These are phyloP conservation scores for Tetracentron sinense DNA, from an alignment of 164 flowering plant species.

Conservation along the genomic window DNA sequence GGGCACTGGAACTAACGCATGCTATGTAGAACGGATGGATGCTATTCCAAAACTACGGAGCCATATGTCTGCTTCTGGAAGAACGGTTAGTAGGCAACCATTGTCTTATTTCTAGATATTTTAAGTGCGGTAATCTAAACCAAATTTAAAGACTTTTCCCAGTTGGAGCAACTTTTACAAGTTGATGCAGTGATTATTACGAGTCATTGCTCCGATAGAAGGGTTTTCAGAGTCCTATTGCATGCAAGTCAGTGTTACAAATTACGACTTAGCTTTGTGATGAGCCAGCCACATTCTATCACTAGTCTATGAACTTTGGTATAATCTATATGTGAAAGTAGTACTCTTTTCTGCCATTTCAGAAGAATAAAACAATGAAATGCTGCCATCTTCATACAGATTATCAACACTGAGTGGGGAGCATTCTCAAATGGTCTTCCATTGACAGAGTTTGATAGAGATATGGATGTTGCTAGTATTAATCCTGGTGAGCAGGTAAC, in stretches of 20 bases:
- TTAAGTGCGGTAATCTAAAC: not conserved
- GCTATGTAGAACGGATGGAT: conserved; percentile 66
- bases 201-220: not conserved
- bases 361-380: not conserved
- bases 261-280: not conserved
- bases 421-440: conserved; percentile 79
- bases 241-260: too few species aligned
- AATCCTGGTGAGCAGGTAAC: conserved; percentile 89
- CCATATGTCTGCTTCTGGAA: conserved; percentile 37
- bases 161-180: not conserved
- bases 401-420: conserved; percentile 91
- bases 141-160: not conserved
- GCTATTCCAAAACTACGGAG: conserved; percentile 60
- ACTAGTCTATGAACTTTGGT: not conserved
- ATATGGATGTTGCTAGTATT: conserved; percentile 81
- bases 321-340: not conserved
- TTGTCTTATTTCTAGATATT: conserved; percentile 3
- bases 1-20: conserved; percentile 97
- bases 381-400: conserved; percentile 31
- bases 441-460: conserved; percentile 61
- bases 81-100: conserved; percentile 41
- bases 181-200: not conserved
- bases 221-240: too few species aligned
- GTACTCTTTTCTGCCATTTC: not conserved
- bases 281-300: not conserved